phyloP scores from a whole-genome alignment of 1,284 basidiomycete species.

The Vanrija sp. region DNA sequence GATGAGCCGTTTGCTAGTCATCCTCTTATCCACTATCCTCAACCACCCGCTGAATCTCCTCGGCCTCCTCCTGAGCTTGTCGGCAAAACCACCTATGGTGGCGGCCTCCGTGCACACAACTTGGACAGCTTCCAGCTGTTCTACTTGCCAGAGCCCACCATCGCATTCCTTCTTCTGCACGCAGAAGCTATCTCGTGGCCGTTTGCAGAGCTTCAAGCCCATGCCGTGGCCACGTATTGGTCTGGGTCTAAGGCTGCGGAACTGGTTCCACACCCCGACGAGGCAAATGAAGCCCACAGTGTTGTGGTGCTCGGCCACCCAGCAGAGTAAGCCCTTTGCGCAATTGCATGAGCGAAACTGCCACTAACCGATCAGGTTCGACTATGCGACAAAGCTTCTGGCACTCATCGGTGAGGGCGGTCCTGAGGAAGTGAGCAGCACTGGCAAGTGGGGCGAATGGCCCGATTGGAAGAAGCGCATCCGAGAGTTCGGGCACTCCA shows the following conservation, averaged over 20 bases:
- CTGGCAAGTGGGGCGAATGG: constrained; percentile 13
- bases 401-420: constrained; percentile 14
- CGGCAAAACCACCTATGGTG: constrained; percentile 4
- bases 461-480: constrained; percentile 13
- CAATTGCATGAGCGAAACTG: neutral
- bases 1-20: constrained; percentile 10
- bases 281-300: constrained; percentile 14
- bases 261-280: constrained; percentile 9
- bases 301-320: constrained; percentile 14
- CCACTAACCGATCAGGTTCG: constrained; percentile 7
- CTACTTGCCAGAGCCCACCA: constrained; percentile 12
- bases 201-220: constrained; percentile 15
- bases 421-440: constrained; percentile 5
- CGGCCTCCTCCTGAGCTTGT: constrained; percentile 1
- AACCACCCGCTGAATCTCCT: neutral
- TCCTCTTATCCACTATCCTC: constrained; percentile 3
- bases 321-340: constrained; percentile 8
- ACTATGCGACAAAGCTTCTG: constrained; percentile 9
- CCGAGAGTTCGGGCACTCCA: neutral
- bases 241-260: constrained; percentile 4
- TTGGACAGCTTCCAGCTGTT: constrained; percentile 13
- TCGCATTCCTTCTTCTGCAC: constrained; percentile 13
- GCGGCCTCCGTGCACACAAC: constrained; percentile 14
- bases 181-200: constrained; percentile 17
- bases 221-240: constrained; percentile 11